Base-by-base conservation (phyloP, 2,329 filamentous ascomycete species). In the Aspergillus piperis region DNA sequence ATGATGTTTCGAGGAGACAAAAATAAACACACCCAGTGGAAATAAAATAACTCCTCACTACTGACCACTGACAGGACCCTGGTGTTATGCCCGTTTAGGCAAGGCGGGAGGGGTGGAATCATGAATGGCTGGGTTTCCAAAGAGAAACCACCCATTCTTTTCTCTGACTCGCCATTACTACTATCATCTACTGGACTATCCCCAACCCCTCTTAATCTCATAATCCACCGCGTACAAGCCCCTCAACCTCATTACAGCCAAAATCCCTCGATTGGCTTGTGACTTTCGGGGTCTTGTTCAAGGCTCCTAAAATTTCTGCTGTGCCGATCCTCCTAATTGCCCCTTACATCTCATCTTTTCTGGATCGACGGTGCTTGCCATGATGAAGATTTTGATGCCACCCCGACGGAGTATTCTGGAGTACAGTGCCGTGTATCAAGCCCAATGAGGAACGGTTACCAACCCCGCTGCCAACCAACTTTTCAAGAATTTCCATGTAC, bases 31-130 rank as follows among this genome's bases (percentile, higher is more conserved):
- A 36, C 11, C 32, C 32, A 36, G 10, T 36, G 32, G 4, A 36
- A 13, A 36, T 36, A 15, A 36, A 36, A 36, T 36, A 36, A 36
- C 10, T 36, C 11, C 27, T 30, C 27, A 44, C 41, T 21, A 36
- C 32, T 13, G 25, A 32, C 47, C 47, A 50, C 47, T 49, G 47
- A 50, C 47, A 50, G 47, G 47, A 50, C 47, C 47, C 47, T 50
- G 25, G 47, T n/a, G 25, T 30, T 32, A 30, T 30, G 25, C 47
- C 47, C 47, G 7, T 50, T 50, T 27, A 17, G 47, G 47, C 27
- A 50, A 50, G 25, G 47, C 30, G 47, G 8, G 25, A 17, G 47
- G 8, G 25, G 8, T 7, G 25, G 15, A 32, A 30, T 25, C n/a
- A 25, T 30, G 47, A 27, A 30, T 50, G 32, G 32, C 47, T 27